phyloP scores from a whole-genome alignment of 768 basidiomycete species.

The Mrakia frigida region DNA sequence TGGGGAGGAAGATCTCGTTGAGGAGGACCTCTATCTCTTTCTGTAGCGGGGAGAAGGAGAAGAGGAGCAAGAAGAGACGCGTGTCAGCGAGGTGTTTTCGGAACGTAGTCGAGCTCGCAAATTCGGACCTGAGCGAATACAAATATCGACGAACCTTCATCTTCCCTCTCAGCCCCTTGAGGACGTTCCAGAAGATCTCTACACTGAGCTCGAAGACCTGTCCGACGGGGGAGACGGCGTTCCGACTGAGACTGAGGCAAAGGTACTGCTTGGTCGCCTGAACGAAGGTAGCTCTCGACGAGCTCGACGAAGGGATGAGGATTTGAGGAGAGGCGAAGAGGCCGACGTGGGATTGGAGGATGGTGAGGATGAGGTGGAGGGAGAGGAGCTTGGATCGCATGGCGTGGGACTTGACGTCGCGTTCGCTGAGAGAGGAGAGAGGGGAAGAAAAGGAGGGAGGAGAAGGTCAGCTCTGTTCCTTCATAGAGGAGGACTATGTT shows the following conservation, averaged over 20 bases:
- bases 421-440: conserved; percentile 58
- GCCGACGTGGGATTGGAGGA: conserved; percentile 84
- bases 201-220: conserved; percentile 98
- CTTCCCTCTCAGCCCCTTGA: conserved; percentile 90
- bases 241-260: conserved; percentile 83
- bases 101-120: background rate
- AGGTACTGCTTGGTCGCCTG: conserved; percentile 96
- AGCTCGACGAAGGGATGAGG: conserved; percentile 86
- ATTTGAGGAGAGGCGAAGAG: conserved; percentile 81
- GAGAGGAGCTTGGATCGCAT: conserved; percentile 96
- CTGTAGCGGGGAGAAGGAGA: conserved; percentile 48
- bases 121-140: no score
- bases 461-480: background rate
- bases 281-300: conserved; percentile 81
- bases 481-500: background rate
- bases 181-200: conserved; percentile 95
- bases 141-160: conserved; percentile 66
- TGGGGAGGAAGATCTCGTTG: conserved; percentile 97
- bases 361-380: conserved; percentile 84
- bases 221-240: conserved; percentile 88
- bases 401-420: conserved; percentile 90
- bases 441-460: conserved; percentile 30
- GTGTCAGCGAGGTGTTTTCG: background rate
- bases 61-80: background rate
- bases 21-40: conserved; percentile 99